Evolutionary conservation across 2,329 filamentous ascomycete genomes (phyloP).

Genomic region (Herpotrichia juniperi): DNA sequence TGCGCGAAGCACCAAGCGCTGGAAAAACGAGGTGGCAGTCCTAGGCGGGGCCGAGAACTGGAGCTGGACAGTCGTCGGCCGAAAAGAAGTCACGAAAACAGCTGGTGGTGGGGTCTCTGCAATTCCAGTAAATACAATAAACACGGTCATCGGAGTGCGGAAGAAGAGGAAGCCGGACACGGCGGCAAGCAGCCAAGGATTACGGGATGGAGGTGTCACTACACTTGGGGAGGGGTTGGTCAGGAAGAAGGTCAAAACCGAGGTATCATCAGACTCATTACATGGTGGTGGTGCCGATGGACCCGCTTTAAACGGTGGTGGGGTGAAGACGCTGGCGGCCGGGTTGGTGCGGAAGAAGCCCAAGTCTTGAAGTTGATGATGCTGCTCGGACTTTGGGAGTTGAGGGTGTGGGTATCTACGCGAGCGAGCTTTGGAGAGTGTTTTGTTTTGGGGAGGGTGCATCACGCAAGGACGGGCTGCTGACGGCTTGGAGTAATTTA

Average conservation of each 20-base stretch:
- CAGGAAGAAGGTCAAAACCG: constrained; percentile 40
- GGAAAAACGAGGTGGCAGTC: constrained; percentile 69
- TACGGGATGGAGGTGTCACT: constrained; percentile 25
- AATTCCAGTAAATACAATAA: constrained; percentile 9
- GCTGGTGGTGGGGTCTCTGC: background rate
- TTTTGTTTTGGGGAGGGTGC: background rate
- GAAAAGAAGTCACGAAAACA: constrained; percentile 20
- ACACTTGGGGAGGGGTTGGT: constrained; percentile 36
- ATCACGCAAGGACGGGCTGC: background rate
- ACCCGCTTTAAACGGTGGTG: constrained; percentile 22
- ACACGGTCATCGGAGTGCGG: constrained; percentile 35
- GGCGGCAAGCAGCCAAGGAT: constrained; percentile 5
- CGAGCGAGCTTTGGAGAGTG: background rate
- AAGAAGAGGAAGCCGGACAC: constrained; percentile 44
- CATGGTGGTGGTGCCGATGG: constrained; percentile 12
- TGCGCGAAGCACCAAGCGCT: constrained; percentile 68
- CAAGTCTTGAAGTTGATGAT: constrained; percentile 21
- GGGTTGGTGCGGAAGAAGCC: constrained; percentile 44
- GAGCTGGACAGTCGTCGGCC: constrained; percentile 35
- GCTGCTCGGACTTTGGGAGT: background rate
- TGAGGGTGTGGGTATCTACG: background rate
- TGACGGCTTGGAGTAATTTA: too few relatives aligned
- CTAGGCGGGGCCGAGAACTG: constrained; percentile 37
- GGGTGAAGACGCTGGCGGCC: constrained; percentile 34
- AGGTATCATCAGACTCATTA: too few relatives aligned